Evolutionary conservation across 2,329 filamentous ascomycete genomes (phyloP), one percentile per base, ranked within the genome.

Genomic region (Fusarium sp.): DNA sequence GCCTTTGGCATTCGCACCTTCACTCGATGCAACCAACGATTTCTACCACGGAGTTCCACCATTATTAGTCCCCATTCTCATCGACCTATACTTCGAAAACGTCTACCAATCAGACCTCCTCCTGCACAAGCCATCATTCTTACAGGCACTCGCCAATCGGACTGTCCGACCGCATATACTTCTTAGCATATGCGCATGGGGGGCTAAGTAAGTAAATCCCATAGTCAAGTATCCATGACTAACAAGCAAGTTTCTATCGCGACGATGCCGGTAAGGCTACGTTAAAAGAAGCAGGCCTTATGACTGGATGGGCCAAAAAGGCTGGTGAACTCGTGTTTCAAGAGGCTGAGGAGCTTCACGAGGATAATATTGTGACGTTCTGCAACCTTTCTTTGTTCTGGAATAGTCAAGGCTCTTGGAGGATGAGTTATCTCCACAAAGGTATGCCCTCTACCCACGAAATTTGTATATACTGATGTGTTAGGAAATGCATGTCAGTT

Each of bases 401-500:
- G 70, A 60, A 72, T 10, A 72, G 69, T 4, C 64, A 72, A 5
- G 70, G 70, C 0, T 70, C 67, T 4, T 72, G 70, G 70, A 55
- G 58, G 2, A 64, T 64, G 15, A 70, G 69, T 3, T 61, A 72
- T 20, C 47, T 72, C 1, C 58, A 72, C n/a, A 72, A 68, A 33
- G 69, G 70, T 55, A 35, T 3, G 6, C 0, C 4, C 5, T 1
- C 4, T 3, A 20, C 5, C 3, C 5, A 1, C 3, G 1, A 1
- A 1, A 8, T 30, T 3, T 4, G 2, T 3, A 2, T n/a, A 1
- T 19, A 2, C 44, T 62, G 1, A 62, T 4, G 1, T 3, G 1
- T 10, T 0, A 71, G 70, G 61, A 6, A 72, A 71, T 4, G 70
- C 70, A 0, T 71, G 51, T 4, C 67, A 72, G 2, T 14, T 67